These are phyloP conservation scores for Erodium moschatum DNA, from an alignment of 441 rosid genomes.

Conservation along the genomic window DNA sequence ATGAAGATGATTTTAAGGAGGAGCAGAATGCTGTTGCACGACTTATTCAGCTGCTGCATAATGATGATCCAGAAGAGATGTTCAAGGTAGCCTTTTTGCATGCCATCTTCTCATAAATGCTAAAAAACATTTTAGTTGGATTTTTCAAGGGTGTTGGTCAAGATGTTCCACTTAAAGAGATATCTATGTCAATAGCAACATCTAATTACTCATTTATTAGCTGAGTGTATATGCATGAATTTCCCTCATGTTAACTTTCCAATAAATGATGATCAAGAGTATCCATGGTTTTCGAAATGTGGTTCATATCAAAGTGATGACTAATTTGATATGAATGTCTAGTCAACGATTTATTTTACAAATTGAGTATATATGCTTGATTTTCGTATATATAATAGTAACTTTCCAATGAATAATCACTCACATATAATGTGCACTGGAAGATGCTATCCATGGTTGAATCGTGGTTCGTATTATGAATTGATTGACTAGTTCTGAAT, in stretches of 20 bases:
- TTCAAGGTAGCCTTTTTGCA: slow-evolving; percentile 50
- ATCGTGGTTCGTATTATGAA: no score
- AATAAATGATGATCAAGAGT: background rate
- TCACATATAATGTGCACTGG: no score
- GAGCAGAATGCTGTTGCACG: slow-evolving; percentile 96
- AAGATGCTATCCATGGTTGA: no score
- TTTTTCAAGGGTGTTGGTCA: slow-evolving; percentile 19
- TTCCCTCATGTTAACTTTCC: background rate
- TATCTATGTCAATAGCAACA: background rate
- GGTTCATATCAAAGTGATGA: background rate
- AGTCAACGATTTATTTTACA: no score
- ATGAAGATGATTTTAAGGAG: slow-evolving; percentile 91
- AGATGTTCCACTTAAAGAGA: slow-evolving; percentile 16
- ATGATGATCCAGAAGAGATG: slow-evolving; percentile 90
- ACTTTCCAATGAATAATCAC: no score
- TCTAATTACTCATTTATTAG: background rate
- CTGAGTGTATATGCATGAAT: background rate
- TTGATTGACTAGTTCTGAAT: no score
- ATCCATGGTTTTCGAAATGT: background rate
- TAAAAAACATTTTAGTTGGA: slow-evolving; percentile 8
- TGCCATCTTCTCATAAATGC: background rate
- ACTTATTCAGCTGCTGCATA: slow-evolving; percentile 78
- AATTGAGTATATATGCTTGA: no score
- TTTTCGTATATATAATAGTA: no score
- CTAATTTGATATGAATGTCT: no score